Percentiles rank a stretch among this genome's conserved stretches.
Evolutionary conservation across 2,329 filamentous ascomycete genomes (phyloP).

Genomic region (Penicillium sp.): DNA sequence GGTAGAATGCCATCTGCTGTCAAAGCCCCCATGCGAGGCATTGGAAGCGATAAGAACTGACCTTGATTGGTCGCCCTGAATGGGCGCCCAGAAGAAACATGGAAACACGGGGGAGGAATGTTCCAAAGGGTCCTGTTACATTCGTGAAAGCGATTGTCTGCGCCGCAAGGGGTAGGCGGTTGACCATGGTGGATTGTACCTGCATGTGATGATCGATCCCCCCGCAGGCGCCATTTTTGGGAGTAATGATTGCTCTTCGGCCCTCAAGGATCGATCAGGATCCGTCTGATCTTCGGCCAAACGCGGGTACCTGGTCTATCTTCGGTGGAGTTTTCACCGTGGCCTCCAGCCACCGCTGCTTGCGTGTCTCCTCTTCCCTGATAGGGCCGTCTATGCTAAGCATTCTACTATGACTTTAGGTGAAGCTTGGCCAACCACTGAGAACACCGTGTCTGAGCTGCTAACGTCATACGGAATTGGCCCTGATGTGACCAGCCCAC

Average conservation of each 20-base stretch:
- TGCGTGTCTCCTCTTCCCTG: slow-evolving; percentile 20
- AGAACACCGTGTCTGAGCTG: slow-evolving; percentile 3
- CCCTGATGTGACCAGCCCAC: slow-evolving; percentile 2
- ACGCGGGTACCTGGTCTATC: slow-evolving; percentile 1
- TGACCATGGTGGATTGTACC: slow-evolving; percentile 8
- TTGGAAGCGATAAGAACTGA: background rate
- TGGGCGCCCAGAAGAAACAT: background rate
- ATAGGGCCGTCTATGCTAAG: slow-evolving; percentile 26
- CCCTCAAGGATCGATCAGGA: background rate
- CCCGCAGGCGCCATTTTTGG: background rate
- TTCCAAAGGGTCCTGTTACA: slow-evolving; percentile 16
- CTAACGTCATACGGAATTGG: slow-evolving; percentile 25
- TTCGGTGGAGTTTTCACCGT: background rate
- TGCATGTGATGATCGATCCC: slow-evolving; percentile 14
- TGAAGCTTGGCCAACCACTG: slow-evolving; percentile 15
- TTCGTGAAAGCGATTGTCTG: slow-evolving; percentile 14
- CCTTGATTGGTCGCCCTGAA: background rate
- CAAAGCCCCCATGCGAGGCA: slow-evolving; percentile 6
- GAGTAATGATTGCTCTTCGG: slow-evolving; percentile 1
- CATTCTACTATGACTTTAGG: slow-evolving; percentile 20
- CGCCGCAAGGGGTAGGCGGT: slow-evolving; percentile 8
- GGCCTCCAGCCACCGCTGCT: slow-evolving; percentile 23
- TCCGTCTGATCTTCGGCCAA: background rate
- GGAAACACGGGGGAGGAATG: slow-evolving; percentile 18
- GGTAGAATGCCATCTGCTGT: slow-evolving; percentile 1